Evolutionary conservation across 306 rosid species (phyloP).

Genomic region (Malus domestica): ASM211411v1 NC_041803.1:18922501-18923000

Average conservation of each 20-base stretch:
- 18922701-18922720: slow-evolving; percentile 92
- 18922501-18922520: slow-evolving; percentile 59
- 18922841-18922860: slow-evolving; percentile 28
- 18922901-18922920: slow-evolving; percentile 46
- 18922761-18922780: slow-evolving; percentile 37
- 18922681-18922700: slow-evolving; percentile 98
- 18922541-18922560: slow-evolving; percentile 59
- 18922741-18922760: slow-evolving; percentile 66
- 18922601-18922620: slow-evolving; percentile 36
- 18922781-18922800: slow-evolving; percentile 77
- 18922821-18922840: slow-evolving; percentile 48
- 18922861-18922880: slow-evolving; percentile 32
- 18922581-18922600: slow-evolving; percentile 69
- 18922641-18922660: slow-evolving; percentile 82
- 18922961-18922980: slow-evolving; percentile 56
- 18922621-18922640: slow-evolving; percentile 72
- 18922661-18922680: slow-evolving; percentile 86
- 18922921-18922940: slow-evolving; percentile 59
- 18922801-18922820: slow-evolving; percentile 46
- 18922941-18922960: slow-evolving; percentile 60
- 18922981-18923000: slow-evolving; percentile 51
- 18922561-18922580: slow-evolving; percentile 81
- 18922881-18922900: slow-evolving; percentile 24
- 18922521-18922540: slow-evolving; percentile 71
- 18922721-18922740: slow-evolving; percentile 86